Conservation (phyloP, 371 early-diverging fungal genomes). For the Racocetra persica region DNA sequence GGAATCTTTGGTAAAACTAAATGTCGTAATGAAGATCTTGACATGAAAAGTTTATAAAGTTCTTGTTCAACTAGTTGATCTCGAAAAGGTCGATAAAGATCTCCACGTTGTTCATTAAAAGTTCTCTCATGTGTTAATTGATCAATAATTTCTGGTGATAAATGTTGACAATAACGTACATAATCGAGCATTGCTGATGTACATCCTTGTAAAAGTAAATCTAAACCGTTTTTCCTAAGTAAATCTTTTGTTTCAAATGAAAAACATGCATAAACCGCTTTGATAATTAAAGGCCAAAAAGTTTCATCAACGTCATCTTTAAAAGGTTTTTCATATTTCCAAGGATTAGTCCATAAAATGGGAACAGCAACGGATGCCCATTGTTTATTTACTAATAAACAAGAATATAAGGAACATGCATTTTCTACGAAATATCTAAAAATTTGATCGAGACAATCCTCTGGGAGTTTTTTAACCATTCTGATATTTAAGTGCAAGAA, state of each 20-base stretch:
- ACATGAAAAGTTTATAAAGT: conserved; percentile 29
- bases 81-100: not conserved
- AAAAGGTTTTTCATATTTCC: not conserved
- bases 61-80: conserved; percentile 15
- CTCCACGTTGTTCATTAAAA: not conserved
- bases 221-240: not conserved
- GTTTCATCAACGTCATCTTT: not conserved
- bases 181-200: not conserved
- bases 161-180: conserved; percentile 9
- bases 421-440: not conserved
- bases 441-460: not conserved
- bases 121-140: not conserved
- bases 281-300: not conserved
- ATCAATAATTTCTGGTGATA: not conserved
- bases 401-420: not conserved
- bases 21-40: not conserved
- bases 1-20: conserved; percentile 7
- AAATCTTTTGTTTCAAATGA: not conserved
- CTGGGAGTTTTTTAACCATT: not conserved
- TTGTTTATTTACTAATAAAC: conserved; percentile 9
- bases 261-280: conserved; percentile 6
- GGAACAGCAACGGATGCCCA: not conserved
- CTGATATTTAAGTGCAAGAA: too few relatives aligned
- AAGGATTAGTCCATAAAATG: conserved; percentile 11
- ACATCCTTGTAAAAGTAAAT: too few relatives aligned